Evolutionary conservation across 164 flowering plant genomes (phyloP).

Genomic region (Liquidambar formosana): DNA sequence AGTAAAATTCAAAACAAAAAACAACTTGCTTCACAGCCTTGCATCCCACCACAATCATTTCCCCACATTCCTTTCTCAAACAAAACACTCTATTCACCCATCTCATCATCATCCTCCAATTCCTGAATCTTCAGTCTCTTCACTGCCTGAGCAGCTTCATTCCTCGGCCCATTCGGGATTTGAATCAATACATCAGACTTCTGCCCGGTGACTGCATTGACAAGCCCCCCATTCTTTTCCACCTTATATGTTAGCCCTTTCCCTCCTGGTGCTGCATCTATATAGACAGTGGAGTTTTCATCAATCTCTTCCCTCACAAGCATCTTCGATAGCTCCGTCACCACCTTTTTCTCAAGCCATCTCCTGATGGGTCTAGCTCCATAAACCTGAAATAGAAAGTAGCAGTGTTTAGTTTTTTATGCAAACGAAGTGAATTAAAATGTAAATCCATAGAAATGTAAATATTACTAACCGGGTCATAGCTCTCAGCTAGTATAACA

Average conservation of each 20-base stretch:
- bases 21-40: no score
- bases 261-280: conserved; percentile 49
- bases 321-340: conserved; percentile 82
- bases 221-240: conserved; percentile 63
- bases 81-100: conserved; percentile 4
- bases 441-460: no score
- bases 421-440: neutral
- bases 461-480: conserved; percentile 68
- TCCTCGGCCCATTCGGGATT: conserved; percentile 39
- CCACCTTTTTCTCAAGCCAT: conserved; percentile 89
- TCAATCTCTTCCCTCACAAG: conserved; percentile 75
- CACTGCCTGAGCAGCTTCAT: conserved; percentile 54
- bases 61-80: neutral
- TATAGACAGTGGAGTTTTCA: conserved; percentile 86
- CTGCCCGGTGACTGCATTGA: conserved; percentile 59
- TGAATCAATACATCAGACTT: conserved; percentile 60
- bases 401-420: neutral
- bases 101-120: conserved; percentile 49
- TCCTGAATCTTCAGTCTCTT: conserved; percentile 73
- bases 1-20: no score
- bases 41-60: neutral
- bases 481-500: conserved; percentile 64
- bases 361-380: conserved; percentile 94
- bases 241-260: conserved; percentile 41
- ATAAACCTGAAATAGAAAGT: conserved; percentile 47